Base-by-base conservation (phyloP, 2,329 filamentous ascomycete species). In the Fusarium penzigii region DNA sequence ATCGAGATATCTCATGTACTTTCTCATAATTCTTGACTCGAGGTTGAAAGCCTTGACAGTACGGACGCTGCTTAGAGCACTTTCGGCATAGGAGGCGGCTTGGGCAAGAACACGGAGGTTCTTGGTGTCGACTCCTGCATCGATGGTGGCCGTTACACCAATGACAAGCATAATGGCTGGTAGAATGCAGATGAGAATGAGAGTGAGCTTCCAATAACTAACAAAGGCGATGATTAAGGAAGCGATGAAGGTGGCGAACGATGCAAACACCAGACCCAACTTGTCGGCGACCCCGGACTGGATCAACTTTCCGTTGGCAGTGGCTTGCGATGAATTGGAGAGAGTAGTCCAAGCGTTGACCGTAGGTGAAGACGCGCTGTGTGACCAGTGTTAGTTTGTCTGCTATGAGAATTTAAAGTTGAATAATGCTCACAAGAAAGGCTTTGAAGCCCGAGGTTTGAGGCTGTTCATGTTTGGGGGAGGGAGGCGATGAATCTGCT, bases 11-110 rank as follows among this genome's bases (percentile, higher is more conserved):
- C 76, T 67, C 75, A 77, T 25, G 20, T 25, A 25, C 20, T 25
- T 25, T 25, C 20, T 4, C 20, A 25, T 25, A 25, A 25, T 25
- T 25, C 20, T 25, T 25, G 20, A 25, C 7, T 25, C 20, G 20
- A 25, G 20, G 20, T 25, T 25, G 46, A 82, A 81, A 9, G 78
- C 79, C 53, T 80, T 76, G 2, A 77, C 75, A 1, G 74, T 81
- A 7, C 76, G 70, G 38, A 80, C 75, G 16, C 73, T 78, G 2
- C 73, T 71, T 46, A 82, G 72, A 2, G 75, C 72, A 54, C 80
- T 78, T 55, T 82, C 76, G 1, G 78, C 79, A 9, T 81, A 63
- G 1, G 70, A 70, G 3, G 71, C 74, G 20, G 20, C 20, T 25
- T 25, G 20, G 20, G 20, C 2, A 75, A 75, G 43, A 69, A 63